Evolutionary conservation across 768 basidiomycete species (phyloP).

Genomic region (Russula brevipes): DNA sequence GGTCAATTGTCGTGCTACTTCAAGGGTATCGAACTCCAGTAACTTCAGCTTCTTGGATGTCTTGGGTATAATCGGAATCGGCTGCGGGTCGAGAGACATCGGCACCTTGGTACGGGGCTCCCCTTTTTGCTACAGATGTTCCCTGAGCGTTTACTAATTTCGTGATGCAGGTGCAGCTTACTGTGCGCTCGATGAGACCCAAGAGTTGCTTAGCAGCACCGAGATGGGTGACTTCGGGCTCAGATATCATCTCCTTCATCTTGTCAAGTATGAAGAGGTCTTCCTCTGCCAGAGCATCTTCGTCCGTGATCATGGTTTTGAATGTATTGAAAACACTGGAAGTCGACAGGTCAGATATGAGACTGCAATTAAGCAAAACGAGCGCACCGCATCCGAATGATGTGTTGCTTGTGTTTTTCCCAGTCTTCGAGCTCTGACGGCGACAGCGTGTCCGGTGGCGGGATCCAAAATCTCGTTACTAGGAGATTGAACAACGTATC

Average conservation of each 20-base stretch:
- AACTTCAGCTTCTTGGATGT: conserved; percentile 69
- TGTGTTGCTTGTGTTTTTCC: conserved; percentile 78
- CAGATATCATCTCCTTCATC: conserved; percentile 74
- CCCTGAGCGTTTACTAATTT: conserved; percentile 2
- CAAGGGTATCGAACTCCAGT: conserved; percentile 80
- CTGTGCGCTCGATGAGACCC: conserved; percentile 71
- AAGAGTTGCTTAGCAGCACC: conserved; percentile 72
- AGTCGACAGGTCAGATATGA: conserved; percentile 5
- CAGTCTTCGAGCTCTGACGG: conserved; percentile 66
- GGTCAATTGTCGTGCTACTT: conserved; percentile 89
- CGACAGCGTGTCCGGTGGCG: conserved; percentile 62
- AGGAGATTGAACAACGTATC: conserved; percentile 81
- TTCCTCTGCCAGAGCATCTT: conserved; percentile 79
- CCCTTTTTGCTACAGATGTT: conserved; percentile 42
- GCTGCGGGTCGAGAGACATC: conserved; percentile 55
- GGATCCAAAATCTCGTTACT: conserved; percentile 71
- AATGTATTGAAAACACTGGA: conserved; percentile 83
- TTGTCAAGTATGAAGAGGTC: conserved; percentile 75
- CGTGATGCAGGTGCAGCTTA: conserved; percentile 38
- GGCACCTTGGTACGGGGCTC: conserved; percentile 54
- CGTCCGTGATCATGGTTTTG: conserved; percentile 82
- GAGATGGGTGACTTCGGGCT: conserved; percentile 56
- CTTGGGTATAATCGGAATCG: conserved; percentile 71
- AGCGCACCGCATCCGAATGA: conserved; percentile 75
- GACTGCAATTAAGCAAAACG: not conserved